These are phyloP conservation scores for Metarhizium rileyi DNA, from an alignment of 2,329 filamentous ascomycete species.

Conservation along the genomic window DNA sequence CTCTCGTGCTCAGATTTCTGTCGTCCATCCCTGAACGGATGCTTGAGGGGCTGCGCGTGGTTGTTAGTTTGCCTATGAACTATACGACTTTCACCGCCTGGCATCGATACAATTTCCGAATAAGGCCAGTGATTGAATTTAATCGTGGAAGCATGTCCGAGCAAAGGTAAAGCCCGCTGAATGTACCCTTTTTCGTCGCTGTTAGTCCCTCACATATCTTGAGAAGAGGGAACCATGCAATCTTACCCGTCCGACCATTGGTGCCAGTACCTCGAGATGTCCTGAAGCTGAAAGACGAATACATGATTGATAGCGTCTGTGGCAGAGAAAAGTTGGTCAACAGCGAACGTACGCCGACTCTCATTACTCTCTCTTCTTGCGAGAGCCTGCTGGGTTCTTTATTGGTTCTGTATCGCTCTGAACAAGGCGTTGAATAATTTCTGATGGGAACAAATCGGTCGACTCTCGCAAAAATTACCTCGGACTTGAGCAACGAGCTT, in stretches of 20 bases:
- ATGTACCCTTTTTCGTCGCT: not conserved
- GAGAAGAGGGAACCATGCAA: not conserved
- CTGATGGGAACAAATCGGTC: conserved; percentile 44
- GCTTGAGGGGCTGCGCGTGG: not conserved
- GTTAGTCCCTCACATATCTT: not conserved
- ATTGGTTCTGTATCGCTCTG: conserved; percentile 36
- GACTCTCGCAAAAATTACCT: conserved; percentile 8
- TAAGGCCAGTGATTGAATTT: not conserved
- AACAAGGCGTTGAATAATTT: conserved; percentile 21
- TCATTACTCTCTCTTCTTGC: conserved; percentile 32
- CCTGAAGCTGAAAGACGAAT: not conserved
- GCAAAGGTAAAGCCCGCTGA: not conserved
- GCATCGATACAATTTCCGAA: not conserved
- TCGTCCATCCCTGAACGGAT: not conserved
- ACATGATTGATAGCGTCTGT: not conserved
- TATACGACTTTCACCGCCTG: not conserved
- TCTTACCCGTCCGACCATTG: not conserved
- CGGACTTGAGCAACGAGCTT: not conserved
- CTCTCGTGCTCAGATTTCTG: conserved; percentile 42
- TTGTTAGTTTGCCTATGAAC: not conserved
- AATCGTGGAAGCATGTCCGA: not conserved
- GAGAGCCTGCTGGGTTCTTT: conserved; percentile 34
- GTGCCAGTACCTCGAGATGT: not conserved
- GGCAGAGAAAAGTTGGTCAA: not conserved
- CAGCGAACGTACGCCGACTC: conserved; percentile 11